These are phyloP conservation scores for Trichophyton simii DNA, from an alignment of 2,329 filamentous ascomycete species.

Conservation along the genomic window DNA sequence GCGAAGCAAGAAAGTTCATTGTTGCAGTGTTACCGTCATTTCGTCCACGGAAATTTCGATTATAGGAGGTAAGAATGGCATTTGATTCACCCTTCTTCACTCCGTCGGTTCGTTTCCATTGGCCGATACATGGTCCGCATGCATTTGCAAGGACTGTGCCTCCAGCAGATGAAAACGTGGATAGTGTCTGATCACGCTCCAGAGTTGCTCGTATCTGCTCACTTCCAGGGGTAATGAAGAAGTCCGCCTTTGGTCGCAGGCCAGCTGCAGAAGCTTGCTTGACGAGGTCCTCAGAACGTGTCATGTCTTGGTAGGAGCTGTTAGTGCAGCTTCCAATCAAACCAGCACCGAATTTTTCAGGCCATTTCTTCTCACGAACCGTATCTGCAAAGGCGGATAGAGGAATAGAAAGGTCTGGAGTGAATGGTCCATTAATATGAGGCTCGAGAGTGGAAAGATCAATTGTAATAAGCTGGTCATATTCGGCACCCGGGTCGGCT, in stretches of 20 bases:
- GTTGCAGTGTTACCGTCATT: conserved; percentile 95
- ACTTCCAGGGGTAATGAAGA: conserved; percentile 92
- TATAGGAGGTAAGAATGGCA: conserved; percentile 93
- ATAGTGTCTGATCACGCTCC: conserved; percentile 73
- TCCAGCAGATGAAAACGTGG: conserved; percentile 74
- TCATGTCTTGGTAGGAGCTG: conserved; percentile 98
- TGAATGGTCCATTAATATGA: conserved; percentile 94
- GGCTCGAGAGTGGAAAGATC: conserved; percentile 83
- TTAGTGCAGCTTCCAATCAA: conserved; percentile 98
- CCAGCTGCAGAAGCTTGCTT: conserved; percentile 85
- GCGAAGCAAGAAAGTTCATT: conserved; percentile 97
- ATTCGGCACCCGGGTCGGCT: conserved; percentile 70
- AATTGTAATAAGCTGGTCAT: conserved; percentile 84
- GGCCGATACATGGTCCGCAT: conserved; percentile 85
- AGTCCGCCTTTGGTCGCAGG: conserved; percentile 74
- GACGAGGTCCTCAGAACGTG: conserved; percentile 79
- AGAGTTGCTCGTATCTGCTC: conserved; percentile 94
- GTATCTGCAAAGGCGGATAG: conserved; percentile 79
- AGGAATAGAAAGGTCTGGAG: conserved; percentile 85
- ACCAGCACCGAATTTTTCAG: conserved; percentile 76
- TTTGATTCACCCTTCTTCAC: conserved; percentile 75
- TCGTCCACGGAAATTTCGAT: conserved; percentile 92
- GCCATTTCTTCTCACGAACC: conserved; percentile 78
- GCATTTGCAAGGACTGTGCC: conserved; percentile 88
- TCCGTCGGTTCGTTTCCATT: conserved; percentile 87